Conservation (phyloP, 1,284 basidiomycete genomes). For the Neonothopanus nambi region DNA sequence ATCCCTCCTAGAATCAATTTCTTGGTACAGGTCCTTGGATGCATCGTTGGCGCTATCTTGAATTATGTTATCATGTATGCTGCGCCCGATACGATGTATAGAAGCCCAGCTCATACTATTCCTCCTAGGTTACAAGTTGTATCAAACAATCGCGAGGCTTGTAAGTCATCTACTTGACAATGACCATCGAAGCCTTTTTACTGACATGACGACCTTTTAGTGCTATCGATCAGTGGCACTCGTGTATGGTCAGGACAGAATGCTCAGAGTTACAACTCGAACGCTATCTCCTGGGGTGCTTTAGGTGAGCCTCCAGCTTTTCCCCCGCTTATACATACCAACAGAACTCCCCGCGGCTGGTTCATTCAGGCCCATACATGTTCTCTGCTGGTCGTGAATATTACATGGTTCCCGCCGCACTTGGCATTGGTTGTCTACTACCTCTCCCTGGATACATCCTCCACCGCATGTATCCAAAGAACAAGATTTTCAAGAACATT, state of each 20-base stretch:
- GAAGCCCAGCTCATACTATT: too few species aligned
- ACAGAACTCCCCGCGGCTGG: too few species aligned
- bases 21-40: conserved; percentile 7
- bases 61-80: conserved; percentile 12
- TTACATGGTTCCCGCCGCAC: conserved; percentile 19
- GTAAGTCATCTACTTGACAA: too few species aligned
- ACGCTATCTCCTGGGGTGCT: conserved; percentile 22
- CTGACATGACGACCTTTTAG: too few species aligned
- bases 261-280: conserved; percentile 21
- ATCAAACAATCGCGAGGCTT: too few species aligned
- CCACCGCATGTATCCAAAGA: conserved; percentile 17
- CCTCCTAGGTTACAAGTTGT: too few species aligned
- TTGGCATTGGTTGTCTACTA: conserved; percentile 17
- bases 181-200: too few species aligned
- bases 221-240: conserved; percentile 17
- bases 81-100: too few species aligned
- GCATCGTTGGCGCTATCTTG: conserved; percentile 10
- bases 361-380: conserved; percentile 13
- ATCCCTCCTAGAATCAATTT: conserved; percentile 9
- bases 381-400: conserved; percentile 16
- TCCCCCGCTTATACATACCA: too few species aligned
- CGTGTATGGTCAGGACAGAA: conserved; percentile 22
- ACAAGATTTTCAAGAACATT: conserved; percentile 7
- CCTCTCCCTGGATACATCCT: conserved; percentile 19
- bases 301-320: conserved; percentile 4